phyloP scores from a whole-genome alignment of 345 rosid species.

The Aurinia saxatilis region DNA sequence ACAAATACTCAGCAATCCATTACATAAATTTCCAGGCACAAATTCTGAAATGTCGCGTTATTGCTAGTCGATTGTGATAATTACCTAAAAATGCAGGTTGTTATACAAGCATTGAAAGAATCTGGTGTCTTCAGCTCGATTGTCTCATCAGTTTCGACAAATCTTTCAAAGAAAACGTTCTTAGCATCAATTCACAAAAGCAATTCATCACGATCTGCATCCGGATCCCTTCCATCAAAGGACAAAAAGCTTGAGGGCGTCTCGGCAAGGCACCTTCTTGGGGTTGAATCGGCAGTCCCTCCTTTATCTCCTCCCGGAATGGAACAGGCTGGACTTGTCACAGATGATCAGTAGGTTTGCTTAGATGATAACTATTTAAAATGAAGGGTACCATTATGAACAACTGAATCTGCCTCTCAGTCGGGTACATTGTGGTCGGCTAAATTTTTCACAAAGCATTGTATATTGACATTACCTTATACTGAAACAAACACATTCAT shows the following conservation, averaged over 20 bases:
- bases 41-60: neutral
- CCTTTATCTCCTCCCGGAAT: conserved; percentile 70
- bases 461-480: no score
- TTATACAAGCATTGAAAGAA: conserved; percentile 75
- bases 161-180: conserved; percentile 50
- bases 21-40: neutral
- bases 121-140: conserved; percentile 76
- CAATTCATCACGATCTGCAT: conserved; percentile 49
- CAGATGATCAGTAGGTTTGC: conserved; percentile 20
- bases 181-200: conserved; percentile 36
- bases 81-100: conserved; percentile 38
- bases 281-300: conserved; percentile 53
- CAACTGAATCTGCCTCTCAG: no score
- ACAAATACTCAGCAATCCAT: neutral
- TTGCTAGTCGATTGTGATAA: neutral
- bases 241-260: conserved; percentile 33
- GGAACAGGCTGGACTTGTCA: conserved; percentile 18
- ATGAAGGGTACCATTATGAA: no score
- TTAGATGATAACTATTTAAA: no score
- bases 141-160: conserved; percentile 48
- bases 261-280: conserved; percentile 55
- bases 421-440: no score
- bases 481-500: no score
- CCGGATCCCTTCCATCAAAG: conserved; percentile 43
- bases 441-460: no score